A percentile compares a stretch with the other conserved stretches of the same genome.
phyloP scores from a whole-genome alignment of 2,329 filamentous ascomycete genomes.

The Tolypocladium guangdongense region DNA sequence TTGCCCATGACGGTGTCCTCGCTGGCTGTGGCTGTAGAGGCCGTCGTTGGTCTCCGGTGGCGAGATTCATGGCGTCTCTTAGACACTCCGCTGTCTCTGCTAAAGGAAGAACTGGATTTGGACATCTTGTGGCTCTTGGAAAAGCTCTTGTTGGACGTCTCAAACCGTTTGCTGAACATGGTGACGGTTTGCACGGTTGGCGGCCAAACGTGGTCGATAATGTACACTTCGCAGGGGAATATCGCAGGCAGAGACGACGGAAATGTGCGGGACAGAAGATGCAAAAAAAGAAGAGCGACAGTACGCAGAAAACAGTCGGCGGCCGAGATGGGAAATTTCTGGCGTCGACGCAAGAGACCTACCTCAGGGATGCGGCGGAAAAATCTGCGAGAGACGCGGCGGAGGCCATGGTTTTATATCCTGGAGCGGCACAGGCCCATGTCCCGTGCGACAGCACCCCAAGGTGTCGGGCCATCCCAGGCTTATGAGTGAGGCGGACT shows the following conservation, averaged over 20 bases:
- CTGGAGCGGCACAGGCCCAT: not conserved
- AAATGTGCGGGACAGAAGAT: not conserved
- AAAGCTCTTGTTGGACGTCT: conserved; percentile 38
- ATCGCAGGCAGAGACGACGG: not conserved
- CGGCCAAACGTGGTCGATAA: not conserved
- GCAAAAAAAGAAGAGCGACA: not conserved
- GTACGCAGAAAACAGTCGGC: not conserved
- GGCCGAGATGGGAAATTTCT: not conserved
- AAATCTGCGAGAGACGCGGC: conserved; percentile 7
- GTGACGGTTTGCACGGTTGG: conserved; percentile 4
- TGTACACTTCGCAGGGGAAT: not conserved
- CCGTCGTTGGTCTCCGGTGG: conserved; percentile 35
- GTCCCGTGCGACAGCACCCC: not conserved
- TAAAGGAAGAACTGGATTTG: conserved; percentile 44
- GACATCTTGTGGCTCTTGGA: conserved; percentile 38
- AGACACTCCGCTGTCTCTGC: conserved; percentile 40
- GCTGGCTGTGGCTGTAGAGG: conserved; percentile 25
- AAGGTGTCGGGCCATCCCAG: not conserved
- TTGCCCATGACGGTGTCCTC: conserved; percentile 31
- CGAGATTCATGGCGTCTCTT: conserved; percentile 43
- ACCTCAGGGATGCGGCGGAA: conserved; percentile 3
- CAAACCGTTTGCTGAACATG: conserved; percentile 38
- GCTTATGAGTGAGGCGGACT: not conserved
- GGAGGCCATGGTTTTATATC: conserved; percentile 11
- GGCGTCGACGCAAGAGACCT: not conserved